These are phyloP conservation scores for Phytophthora pluvialis DNA, from an alignment of 352 stramenopile genomes.

Conservation along the genomic window DNA sequence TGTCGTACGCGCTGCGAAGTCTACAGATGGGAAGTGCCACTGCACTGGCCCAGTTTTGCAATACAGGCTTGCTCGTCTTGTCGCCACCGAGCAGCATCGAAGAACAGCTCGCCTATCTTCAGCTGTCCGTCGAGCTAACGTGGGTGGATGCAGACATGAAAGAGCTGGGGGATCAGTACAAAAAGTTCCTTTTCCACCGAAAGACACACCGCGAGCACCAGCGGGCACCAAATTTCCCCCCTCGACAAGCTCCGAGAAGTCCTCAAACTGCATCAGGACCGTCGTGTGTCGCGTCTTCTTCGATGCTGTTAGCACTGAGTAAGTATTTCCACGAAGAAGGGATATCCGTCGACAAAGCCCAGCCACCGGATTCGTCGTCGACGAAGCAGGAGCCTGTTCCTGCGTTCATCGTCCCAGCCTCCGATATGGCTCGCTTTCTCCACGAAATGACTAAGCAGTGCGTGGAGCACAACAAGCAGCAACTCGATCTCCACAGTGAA, in stretches of 20 bases:
- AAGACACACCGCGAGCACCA: slow-evolving; percentile 39
- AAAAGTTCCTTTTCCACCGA: slow-evolving; percentile 45
- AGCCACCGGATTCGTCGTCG: not conserved
- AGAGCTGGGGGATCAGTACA: slow-evolving; percentile 51
- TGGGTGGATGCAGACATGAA: slow-evolving; percentile 55
- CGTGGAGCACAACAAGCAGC: slow-evolving; percentile 25
- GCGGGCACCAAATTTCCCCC: not conserved
- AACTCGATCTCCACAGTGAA: slow-evolving; percentile 21
- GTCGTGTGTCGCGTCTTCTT: not conserved
- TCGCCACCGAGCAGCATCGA: slow-evolving; percentile 10
- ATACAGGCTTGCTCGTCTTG: slow-evolving; percentile 18
- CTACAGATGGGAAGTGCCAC: slow-evolving; percentile 26
- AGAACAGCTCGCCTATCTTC: slow-evolving; percentile 42
- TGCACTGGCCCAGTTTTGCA: slow-evolving; percentile 24
- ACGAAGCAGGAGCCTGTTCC: not conserved
- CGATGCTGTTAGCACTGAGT: slow-evolving; percentile 19
- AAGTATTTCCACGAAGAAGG: slow-evolving; percentile 24
- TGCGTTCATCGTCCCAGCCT: slow-evolving; percentile 27
- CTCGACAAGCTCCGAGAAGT: not conserved
- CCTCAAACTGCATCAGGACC: not conserved
- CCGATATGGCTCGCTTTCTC: slow-evolving; percentile 31
- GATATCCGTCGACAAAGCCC: not conserved
- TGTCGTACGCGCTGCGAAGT: slow-evolving; percentile 28
- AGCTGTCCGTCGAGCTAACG: slow-evolving; percentile 45
- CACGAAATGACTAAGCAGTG: slow-evolving; percentile 13